These are phyloP conservation scores for Diaporthe citrichinensis DNA, from an alignment of 2,329 filamentous ascomycete genomes.

Conservation along the genomic window DNA sequence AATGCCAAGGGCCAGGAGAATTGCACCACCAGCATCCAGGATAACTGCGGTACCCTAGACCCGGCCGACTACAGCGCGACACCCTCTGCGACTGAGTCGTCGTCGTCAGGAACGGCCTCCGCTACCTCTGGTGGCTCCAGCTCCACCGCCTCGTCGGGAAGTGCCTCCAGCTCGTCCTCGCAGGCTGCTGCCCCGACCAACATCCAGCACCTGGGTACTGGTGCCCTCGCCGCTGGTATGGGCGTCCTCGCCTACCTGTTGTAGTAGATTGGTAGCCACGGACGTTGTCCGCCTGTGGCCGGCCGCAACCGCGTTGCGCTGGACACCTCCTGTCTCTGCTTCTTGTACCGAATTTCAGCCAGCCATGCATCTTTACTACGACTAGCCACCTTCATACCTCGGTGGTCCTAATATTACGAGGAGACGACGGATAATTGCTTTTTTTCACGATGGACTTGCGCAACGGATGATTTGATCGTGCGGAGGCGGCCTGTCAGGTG, in stretches of 20 bases:
- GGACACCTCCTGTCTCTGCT: slow-evolving; percentile 38
- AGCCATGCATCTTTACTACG: slow-evolving; percentile 39
- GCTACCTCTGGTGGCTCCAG: slow-evolving; percentile 36
- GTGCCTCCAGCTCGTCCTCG: slow-evolving; percentile 44
- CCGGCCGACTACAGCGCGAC: slow-evolving; percentile 50
- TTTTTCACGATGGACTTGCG: slow-evolving; percentile 36
- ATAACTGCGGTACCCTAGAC: slow-evolving; percentile 62
- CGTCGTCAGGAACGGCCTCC: slow-evolving; percentile 32
- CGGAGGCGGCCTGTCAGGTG: slow-evolving; percentile 31
- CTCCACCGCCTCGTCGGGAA: slow-evolving; percentile 39
- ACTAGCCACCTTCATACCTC: slow-evolving; percentile 38
- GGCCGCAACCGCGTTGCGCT: slow-evolving; percentile 33
- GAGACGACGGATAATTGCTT: slow-evolving; percentile 42
- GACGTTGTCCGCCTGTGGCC: slow-evolving; percentile 9
- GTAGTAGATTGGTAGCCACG: slow-evolving; percentile 49
- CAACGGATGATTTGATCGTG: slow-evolving; percentile 33
- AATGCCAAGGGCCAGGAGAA: slow-evolving; percentile 59
- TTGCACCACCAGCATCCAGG: slow-evolving; percentile 63
- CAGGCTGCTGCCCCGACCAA: slow-evolving; percentile 48
- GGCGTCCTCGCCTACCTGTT: slow-evolving; percentile 68
- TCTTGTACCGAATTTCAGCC: slow-evolving; percentile 42
- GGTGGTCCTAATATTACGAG: slow-evolving; percentile 41
- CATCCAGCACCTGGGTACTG: slow-evolving; percentile 57
- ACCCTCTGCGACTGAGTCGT: slow-evolving; percentile 44
- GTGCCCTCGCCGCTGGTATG: slow-evolving; percentile 63